Evolutionary conservation across 169 alveolate genomes (phyloP).

Genomic region (Cryptosporidium ryanae): DNA sequence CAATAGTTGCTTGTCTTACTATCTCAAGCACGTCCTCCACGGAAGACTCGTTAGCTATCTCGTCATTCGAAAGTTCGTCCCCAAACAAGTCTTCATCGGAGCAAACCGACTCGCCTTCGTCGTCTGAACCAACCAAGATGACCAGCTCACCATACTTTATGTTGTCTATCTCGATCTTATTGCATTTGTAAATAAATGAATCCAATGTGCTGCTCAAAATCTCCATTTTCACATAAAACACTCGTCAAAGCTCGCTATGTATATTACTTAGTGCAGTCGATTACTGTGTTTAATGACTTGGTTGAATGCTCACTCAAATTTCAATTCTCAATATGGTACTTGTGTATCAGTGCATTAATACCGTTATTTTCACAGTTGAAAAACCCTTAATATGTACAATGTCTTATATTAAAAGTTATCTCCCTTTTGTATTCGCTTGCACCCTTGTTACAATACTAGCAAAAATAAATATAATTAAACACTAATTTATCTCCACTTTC

Average conservation of each 20-base stretch:
- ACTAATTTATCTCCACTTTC: too few species aligned
- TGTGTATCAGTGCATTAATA: too few species aligned
- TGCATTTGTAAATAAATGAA: conserved; percentile 11
- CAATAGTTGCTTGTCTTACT: conserved; percentile 61
- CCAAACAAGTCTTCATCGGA: conserved; percentile 15
- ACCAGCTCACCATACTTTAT: conserved; percentile 66
- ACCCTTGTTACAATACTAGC: too few species aligned
- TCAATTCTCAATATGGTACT: too few species aligned
- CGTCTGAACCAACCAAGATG: conserved; percentile 33
- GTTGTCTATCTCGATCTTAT: conserved; percentile 36
- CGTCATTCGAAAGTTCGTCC: conserved; percentile 8
- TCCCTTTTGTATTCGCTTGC: too few species aligned
- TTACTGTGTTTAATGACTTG: too few species aligned
- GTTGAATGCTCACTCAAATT: too few species aligned
- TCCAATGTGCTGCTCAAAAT: conserved; percentile 31
- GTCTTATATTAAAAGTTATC: too few species aligned
- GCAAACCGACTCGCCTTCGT: conserved; percentile 8
- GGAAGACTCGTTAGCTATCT: conserved; percentile 44
- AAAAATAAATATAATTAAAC: too few species aligned
- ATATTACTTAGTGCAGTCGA: not conserved
- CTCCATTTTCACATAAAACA: conserved; percentile 25
- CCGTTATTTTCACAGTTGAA: too few species aligned
- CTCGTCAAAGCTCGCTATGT: not conserved
- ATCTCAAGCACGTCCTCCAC: conserved; percentile 64
- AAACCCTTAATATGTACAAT: too few species aligned